phyloP scores from a whole-genome alignment of 1,284 basidiomycete species.

The Trametes sp. region DNA sequence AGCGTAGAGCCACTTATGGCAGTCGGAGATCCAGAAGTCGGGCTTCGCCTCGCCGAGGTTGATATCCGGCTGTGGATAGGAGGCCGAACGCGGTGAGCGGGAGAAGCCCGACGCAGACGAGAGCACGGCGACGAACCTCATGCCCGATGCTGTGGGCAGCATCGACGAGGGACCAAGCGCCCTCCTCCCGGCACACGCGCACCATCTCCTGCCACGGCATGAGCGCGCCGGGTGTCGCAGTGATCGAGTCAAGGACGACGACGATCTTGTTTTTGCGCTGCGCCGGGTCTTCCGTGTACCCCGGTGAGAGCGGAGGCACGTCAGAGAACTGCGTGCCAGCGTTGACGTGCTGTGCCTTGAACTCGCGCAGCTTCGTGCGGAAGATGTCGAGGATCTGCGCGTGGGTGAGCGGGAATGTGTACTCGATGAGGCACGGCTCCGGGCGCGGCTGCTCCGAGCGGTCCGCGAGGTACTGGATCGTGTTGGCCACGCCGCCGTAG shows the following conservation, averaged over 20 bases:
- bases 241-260: constrained; percentile 81
- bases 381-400: constrained; percentile 65
- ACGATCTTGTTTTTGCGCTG: constrained; percentile 60
- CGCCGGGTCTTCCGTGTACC: constrained; percentile 14
- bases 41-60: constrained; percentile 66
- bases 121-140: constrained; percentile 29
- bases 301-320: constrained; percentile 30
- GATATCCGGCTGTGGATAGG: constrained; percentile 49
- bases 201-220: constrained; percentile 87
- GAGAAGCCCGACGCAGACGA: too few species aligned
- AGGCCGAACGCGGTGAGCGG: neutral
- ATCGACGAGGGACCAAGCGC: constrained; percentile 80
- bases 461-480: constrained; percentile 69
- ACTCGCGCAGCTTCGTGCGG: constrained; percentile 46
- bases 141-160: constrained; percentile 85
- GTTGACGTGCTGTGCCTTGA: constrained; percentile 45
- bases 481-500: constrained; percentile 66
- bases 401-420: constrained; percentile 63
- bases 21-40: constrained; percentile 87
- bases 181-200: constrained; percentile 69
- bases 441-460: constrained; percentile 37
- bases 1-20: constrained; percentile 85
- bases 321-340: constrained; percentile 33
- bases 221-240: constrained; percentile 72
- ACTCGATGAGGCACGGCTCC: constrained; percentile 24